Base-by-base conservation (phyloP, 2,329 filamentous ascomycete species). In the Phaeosphaeria sp. region DNA sequence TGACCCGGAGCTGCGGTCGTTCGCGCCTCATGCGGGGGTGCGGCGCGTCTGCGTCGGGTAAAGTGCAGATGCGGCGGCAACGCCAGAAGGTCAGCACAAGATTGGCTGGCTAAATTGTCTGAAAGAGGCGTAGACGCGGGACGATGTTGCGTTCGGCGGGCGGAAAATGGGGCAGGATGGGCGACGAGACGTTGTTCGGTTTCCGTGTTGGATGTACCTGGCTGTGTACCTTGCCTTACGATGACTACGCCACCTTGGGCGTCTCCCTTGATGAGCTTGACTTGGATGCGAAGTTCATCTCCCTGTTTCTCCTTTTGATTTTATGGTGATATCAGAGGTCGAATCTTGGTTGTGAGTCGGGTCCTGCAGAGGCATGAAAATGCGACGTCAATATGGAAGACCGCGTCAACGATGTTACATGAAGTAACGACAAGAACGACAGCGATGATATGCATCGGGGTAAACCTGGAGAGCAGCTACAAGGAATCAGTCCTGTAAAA, bases 21-120 rank as follows among this genome's bases (percentile, higher is more conserved):
- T 36, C 30, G 30, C 11, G 30, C 30, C 46, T 49, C 30, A 55
- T 56, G 60, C 58, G 55, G 55, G 55, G 60, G 51, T 57, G 57
- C 49, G 57, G 60, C 53, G 51, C 46, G 42, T 44, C 21, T 47
- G 60, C 51, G 50, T 53, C 55, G 47, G 53, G 45, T 56, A 61
- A 46, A 61, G 42, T 55, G 25, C 21, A 18, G 17, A 15, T 27
- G 25, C 39, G 48, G 50, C 53, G 54, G 53, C 49, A 56, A 58
- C 27, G 20, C 27, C 40, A 39, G 24, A 6, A 15, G 13, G 18
- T 8, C n/a, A 33, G 11, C 40, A 52, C 25, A n/a, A 22, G 11
- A 52, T 22, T 45, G 5, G 40, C 50, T 36, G 25, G 42, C 22
- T 25, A 18, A 18, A 27, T 6, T 15, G 3, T 49, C 22, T 24